Conservation (phyloP, 1,284 basidiomycete genomes). For the Irpex lacteus region DNA sequence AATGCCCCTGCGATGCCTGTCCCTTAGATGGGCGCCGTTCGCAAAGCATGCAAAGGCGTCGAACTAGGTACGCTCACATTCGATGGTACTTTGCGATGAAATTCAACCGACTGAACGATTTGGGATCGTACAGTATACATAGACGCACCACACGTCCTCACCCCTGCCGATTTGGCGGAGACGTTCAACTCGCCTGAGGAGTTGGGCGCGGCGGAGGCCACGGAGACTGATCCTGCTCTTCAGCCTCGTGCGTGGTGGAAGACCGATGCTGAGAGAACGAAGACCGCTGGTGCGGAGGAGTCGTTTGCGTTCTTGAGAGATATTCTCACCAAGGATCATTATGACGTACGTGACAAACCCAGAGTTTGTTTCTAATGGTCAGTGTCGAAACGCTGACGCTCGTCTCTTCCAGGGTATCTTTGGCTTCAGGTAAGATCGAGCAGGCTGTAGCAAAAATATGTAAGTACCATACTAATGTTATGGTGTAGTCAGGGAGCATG, state of each 20-base stretch:
- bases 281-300: slow-evolving; percentile 60
- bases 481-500: slow-evolving; percentile 72
- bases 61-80: slow-evolving; percentile 55
- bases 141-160: slow-evolving; percentile 74
- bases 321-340: slow-evolving; percentile 46
- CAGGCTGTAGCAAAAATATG: not conserved
- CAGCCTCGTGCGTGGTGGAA: slow-evolving; percentile 84
- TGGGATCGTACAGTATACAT: slow-evolving; percentile 62
- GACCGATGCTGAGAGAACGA: slow-evolving; percentile 45
- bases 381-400: not conserved
- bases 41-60: slow-evolving; percentile 67
- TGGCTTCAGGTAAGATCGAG: slow-evolving; percentile 62
- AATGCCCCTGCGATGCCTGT: slow-evolving; percentile 1
- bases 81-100: too few species aligned
- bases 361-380: not conserved
- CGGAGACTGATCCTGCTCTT: slow-evolving; percentile 56
- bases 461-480: slow-evolving; percentile 1
- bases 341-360: slow-evolving; percentile 44
- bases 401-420: slow-evolving; percentile 63
- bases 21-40: slow-evolving; percentile 67
- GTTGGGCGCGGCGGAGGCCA: slow-evolving; percentile 55
- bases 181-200: slow-evolving; percentile 39
- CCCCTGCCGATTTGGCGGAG: slow-evolving; percentile 62
- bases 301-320: slow-evolving; percentile 45
- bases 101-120: too few species aligned